These are phyloP conservation scores for Trichoderma guizhouense DNA, from an alignment of 2,329 filamentous ascomycete species.

Conservation along the genomic window DNA sequence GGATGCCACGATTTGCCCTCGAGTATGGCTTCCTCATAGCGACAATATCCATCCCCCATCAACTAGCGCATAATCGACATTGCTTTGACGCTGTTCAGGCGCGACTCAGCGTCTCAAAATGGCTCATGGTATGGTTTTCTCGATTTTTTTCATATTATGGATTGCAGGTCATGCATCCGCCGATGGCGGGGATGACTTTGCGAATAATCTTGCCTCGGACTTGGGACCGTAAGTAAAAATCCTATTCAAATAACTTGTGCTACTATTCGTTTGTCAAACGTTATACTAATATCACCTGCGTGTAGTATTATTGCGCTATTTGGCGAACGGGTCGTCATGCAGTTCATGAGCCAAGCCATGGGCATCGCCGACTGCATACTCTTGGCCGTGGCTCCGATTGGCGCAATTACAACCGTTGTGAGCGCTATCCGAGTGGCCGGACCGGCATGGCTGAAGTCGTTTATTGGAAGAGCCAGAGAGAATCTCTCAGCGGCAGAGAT, in stretches of 20 bases:
- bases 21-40: neutral
- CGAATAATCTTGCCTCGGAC: conserved; percentile 23
- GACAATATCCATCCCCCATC: too few relatives aligned
- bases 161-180: neutral
- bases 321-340: conserved; percentile 45
- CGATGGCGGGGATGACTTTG: conserved; percentile 24
- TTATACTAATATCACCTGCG: neutral
- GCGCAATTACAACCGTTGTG: conserved; percentile 43
- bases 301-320: conserved; percentile 31
- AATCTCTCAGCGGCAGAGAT: conserved; percentile 38
- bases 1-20: neutral
- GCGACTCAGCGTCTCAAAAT: neutral
- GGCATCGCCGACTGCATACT: conserved; percentile 42
- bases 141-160: neutral
- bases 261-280: neutral
- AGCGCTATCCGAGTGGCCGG: conserved; percentile 45
- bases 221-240: conserved; percentile 18
- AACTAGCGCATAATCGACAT: neutral
- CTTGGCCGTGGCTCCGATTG: conserved; percentile 45
- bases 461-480: conserved; percentile 45
- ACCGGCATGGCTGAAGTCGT: conserved; percentile 39
- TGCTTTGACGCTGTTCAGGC: neutral
- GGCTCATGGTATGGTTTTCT: neutral
- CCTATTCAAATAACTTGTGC: neutral
- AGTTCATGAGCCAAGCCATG: conserved; percentile 45